These are phyloP conservation scores for Oryza rufipogon DNA, from an alignment of 176 grass and related monocot genomes.

Conservation along the genomic window DNA sequence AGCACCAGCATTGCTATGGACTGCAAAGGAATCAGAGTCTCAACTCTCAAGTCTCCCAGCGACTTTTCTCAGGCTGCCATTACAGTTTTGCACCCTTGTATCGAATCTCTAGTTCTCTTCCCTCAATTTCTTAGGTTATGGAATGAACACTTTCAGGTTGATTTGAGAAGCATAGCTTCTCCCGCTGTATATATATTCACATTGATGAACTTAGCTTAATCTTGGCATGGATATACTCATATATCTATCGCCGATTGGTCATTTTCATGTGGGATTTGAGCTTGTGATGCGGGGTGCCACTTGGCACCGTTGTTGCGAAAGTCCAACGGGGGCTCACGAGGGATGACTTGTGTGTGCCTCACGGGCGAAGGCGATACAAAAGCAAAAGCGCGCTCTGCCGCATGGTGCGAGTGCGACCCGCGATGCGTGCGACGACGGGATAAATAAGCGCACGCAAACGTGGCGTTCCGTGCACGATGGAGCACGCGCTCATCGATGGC, in stretches of 20 bases:
- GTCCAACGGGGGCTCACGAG: constrained; percentile 21
- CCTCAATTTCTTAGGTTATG: not conserved
- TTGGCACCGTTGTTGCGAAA: not conserved
- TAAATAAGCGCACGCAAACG: not conserved
- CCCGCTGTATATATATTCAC: constrained; percentile 45
- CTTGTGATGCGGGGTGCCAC: not conserved
- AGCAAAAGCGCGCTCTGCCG: not conserved
- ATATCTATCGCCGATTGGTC: not conserved
- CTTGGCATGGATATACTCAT: not conserved
- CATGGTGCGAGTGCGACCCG: not conserved
- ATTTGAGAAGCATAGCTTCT: not conserved
- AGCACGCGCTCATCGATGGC: not conserved
- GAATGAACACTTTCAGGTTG: not conserved
- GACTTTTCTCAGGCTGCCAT: constrained; percentile 26
- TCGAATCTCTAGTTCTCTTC: not conserved
- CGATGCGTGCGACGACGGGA: not conserved
- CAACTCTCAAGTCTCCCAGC: not conserved
- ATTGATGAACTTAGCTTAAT: constrained; percentile 1
- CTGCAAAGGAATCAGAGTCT: constrained; percentile 31
- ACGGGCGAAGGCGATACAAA: not conserved
- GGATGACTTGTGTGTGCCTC: not conserved
- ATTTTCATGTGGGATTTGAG: not conserved
- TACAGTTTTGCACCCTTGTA: constrained; percentile 15
- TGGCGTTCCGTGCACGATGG: constrained; percentile 40
- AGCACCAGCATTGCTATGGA: constrained; percentile 8